Conservation (phyloP, 2,329 filamentous ascomycete genomes). For the Thermothelomyces thermophilus region DNA sequence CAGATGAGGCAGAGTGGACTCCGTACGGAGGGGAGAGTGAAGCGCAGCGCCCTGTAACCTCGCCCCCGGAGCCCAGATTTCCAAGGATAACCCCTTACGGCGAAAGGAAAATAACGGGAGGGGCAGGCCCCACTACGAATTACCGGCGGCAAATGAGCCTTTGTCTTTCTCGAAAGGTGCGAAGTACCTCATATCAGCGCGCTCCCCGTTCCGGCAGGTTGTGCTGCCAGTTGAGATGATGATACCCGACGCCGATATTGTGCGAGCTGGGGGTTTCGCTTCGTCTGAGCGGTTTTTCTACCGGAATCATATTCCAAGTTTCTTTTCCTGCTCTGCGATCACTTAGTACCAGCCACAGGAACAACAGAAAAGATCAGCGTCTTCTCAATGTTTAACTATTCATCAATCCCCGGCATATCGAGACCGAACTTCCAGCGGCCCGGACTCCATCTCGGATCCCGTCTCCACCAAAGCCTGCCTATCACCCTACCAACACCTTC, state of each 20-base stretch:
- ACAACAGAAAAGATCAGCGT: background rate
- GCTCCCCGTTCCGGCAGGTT: too few species aligned
- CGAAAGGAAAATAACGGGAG: slow-evolving; percentile 6
- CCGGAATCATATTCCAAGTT: background rate
- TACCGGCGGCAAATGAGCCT: background rate
- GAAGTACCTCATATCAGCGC: background rate
- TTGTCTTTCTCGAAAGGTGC: background rate
- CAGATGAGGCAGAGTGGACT: too few species aligned
- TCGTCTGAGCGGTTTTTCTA: background rate
- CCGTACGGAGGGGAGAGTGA: too few species aligned
- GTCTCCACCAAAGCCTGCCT: slow-evolving; percentile 3
- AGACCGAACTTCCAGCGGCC: background rate
- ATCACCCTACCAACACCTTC: background rate
- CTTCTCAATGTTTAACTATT: background rate
- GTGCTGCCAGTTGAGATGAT: slow-evolving; percentile 7
- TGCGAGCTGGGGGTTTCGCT: background rate
- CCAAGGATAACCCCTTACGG: background rate
- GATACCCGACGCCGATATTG: slow-evolving; percentile 12
- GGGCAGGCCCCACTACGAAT: slow-evolving; percentile 5
- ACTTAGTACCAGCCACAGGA: background rate
- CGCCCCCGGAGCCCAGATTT: background rate
- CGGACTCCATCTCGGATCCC: slow-evolving; percentile 2
- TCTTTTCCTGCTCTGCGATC: background rate
- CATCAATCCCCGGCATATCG: background rate
- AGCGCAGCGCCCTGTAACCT: background rate